A percentile compares a stretch with the other conserved stretches of the same genome.
Evolutionary conservation across 805 yeast genomes (phyloP).

Genomic region (Teunomyces kruisii): DNA sequence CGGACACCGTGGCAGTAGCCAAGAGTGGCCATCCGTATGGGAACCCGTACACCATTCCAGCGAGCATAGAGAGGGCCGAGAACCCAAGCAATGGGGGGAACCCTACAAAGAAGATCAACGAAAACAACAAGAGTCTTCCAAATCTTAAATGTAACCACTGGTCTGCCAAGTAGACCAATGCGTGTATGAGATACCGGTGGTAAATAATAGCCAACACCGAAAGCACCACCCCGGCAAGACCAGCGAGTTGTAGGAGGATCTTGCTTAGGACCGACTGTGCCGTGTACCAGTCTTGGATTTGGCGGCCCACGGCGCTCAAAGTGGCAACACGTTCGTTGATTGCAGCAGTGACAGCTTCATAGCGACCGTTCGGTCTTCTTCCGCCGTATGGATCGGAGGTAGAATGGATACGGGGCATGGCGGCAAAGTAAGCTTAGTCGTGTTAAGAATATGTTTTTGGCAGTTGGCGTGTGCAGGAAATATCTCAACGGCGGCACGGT

Average conservation of each 20-base stretch:
- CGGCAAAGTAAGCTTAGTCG: not conserved
- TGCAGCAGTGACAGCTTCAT: not conserved
- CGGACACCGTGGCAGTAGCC: conserved; percentile 65
- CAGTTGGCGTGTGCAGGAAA: not conserved
- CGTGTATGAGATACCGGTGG: conserved; percentile 35
- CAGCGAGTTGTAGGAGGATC: conserved; percentile 14
- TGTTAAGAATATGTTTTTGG: not conserved
- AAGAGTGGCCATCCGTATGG: conserved; percentile 76
- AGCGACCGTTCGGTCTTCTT: not conserved
- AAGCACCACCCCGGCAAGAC: conserved; percentile 17
- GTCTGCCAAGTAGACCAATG: conserved; percentile 45
- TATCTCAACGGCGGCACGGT: not conserved
- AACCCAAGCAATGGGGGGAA: conserved; percentile 93
- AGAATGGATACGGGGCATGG: conserved; percentile 3
- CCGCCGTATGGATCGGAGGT: not conserved
- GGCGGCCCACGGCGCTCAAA: conserved; percentile 1
- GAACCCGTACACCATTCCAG: conserved; percentile 85
- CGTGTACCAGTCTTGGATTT: conserved; percentile 15
- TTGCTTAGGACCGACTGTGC: conserved; percentile 14
- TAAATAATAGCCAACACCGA: conserved; percentile 26
- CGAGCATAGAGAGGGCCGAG: conserved; percentile 59
- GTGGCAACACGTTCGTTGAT: not conserved
- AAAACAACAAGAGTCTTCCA: conserved; percentile 49
- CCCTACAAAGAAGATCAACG: conserved; percentile 61
- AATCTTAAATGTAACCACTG: conserved; percentile 38